Conservation (phyloP, 169 alveolate genomes). For the Hepatocystis sp. region DNA sequence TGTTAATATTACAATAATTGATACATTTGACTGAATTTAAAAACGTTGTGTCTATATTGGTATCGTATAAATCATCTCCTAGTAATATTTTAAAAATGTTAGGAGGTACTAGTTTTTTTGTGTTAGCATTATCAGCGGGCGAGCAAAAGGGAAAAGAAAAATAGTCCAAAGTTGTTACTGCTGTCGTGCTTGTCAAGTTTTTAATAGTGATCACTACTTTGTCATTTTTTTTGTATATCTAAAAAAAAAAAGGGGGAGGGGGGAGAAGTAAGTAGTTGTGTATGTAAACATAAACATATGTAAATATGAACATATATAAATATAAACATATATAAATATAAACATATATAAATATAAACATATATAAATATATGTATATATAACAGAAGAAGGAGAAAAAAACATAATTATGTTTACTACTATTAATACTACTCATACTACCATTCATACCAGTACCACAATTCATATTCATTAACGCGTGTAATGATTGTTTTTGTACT, state of each 20-base stretch:
- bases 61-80: constrained; percentile 36
- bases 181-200: constrained; percentile 62
- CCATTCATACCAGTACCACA: too few relatives aligned
- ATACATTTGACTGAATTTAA: constrained; percentile 27
- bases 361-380: too few relatives aligned
- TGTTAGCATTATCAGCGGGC: constrained; percentile 8
- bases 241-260: not conserved
- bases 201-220: constrained; percentile 42
- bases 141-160: constrained; percentile 58
- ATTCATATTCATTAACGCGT: too few relatives aligned
- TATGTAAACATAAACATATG: not conserved
- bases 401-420: too few relatives aligned
- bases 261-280: not conserved
- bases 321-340: not conserved
- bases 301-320: not conserved
- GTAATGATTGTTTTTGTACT: too few relatives aligned
- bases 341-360: not conserved
- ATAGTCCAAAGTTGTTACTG: constrained; percentile 56
- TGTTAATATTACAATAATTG: constrained; percentile 11
- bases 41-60: constrained; percentile 46
- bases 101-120: constrained; percentile 16
- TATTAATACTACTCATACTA: too few relatives aligned
- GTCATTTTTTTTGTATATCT: constrained; percentile 43
- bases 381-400: too few relatives aligned
- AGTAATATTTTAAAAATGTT: constrained; percentile 43